phyloP scores from a whole-genome alignment of 768 basidiomycete genomes.

The Amanita rimosa region DNA sequence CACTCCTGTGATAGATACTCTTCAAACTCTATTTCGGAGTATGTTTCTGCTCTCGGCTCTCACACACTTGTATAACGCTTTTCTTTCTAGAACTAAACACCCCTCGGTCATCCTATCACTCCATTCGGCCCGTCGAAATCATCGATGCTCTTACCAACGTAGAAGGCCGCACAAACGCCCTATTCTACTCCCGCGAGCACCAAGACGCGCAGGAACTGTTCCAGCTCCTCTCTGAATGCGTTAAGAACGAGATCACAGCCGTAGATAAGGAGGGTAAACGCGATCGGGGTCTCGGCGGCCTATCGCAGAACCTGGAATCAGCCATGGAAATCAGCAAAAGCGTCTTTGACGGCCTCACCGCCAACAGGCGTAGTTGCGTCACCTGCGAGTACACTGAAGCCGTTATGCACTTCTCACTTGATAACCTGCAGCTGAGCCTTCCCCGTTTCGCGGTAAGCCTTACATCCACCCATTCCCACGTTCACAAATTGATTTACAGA shows the following conservation, averaged over 20 bases:
- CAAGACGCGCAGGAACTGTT: slow-evolving; percentile 99
- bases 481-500: slow-evolving; percentile 3
- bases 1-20: slow-evolving; percentile 77
- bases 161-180: slow-evolving; percentile 40
- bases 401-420: slow-evolving; percentile 84
- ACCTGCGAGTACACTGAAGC: slow-evolving; percentile 90
- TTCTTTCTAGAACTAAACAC: slow-evolving; percentile 46
- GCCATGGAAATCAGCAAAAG: slow-evolving; percentile 33
- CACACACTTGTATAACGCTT: neutral
- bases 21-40: slow-evolving; percentile 65
- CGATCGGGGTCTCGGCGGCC: slow-evolving; percentile 60
- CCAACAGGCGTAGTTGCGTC: slow-evolving; percentile 80
- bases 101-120: slow-evolving; percentile 41
- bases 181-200: slow-evolving; percentile 86
- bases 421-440: slow-evolving; percentile 73
- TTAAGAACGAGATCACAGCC: slow-evolving; percentile 73
- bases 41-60: slow-evolving; percentile 12
- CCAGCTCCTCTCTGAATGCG: slow-evolving; percentile 80
- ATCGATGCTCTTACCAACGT: slow-evolving; percentile 58
- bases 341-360: slow-evolving; percentile 85
- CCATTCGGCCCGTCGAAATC: slow-evolving; percentile 64
- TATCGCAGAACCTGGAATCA: slow-evolving; percentile 18
- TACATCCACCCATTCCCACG: slow-evolving; percentile 5
- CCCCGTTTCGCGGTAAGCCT: slow-evolving; percentile 50
- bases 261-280: slow-evolving; percentile 62